phyloP scores from a whole-genome alignment of 495 filamentous ascomycete species.

The Penicillium samsonianum region DNA sequence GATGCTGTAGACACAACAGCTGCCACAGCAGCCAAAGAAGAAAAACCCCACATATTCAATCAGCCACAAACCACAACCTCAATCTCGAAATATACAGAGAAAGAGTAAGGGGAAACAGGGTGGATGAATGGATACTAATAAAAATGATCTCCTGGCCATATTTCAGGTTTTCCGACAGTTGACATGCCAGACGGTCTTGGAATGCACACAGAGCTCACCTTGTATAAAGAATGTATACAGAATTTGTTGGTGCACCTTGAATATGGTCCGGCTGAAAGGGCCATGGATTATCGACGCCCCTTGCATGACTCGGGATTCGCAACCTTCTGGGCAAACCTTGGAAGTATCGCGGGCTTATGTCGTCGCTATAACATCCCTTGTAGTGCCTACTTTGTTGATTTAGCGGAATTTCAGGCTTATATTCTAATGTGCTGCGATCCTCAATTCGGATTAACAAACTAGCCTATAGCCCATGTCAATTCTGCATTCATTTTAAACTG shows the following conservation, averaged over 20 bases:
- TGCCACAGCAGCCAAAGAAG: constrained; percentile 18
- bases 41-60: constrained; percentile 22
- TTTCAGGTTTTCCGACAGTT: constrained; percentile 1
- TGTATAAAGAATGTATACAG: constrained; percentile 13
- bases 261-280: not conserved
- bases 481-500: not conserved
- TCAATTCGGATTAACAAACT: no score
- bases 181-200: constrained; percentile 6
- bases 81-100: constrained; percentile 7
- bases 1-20: constrained; percentile 16
- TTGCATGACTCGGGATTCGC: constrained; percentile 9
- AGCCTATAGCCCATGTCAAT: not conserved
- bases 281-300: constrained; percentile 12
- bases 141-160: constrained; percentile 3
- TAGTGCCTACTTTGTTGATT: not conserved
- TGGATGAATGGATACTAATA: not conserved
- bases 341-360: not conserved
- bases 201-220: constrained; percentile 9
- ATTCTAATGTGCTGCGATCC: not conserved
- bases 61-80: constrained; percentile 2
- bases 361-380: not conserved
- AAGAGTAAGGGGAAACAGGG: not conserved
- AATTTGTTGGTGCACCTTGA: not conserved
- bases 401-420: not conserved
- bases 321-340: not conserved